Percentiles rank a stretch among this genome's conserved stretches.
Conservation (phyloP, 352 stramenopile species). For the Lagenidium sp. region DNA sequence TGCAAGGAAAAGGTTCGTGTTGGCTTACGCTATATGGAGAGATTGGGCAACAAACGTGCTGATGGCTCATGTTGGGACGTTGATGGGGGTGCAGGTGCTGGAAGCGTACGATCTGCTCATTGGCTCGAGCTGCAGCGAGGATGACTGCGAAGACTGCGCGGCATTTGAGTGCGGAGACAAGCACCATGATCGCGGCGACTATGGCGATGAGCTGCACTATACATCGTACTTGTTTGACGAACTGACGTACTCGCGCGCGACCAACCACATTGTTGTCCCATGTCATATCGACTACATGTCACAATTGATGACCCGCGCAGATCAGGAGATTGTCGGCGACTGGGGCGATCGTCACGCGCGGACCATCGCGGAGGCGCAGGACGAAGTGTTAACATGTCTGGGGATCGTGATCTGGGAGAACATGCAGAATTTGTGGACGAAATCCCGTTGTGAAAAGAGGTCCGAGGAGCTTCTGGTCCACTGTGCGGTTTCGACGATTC, state of each 20-base stretch:
- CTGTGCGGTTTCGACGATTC: slow-evolving; percentile 64
- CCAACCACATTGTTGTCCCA: slow-evolving; percentile 74
- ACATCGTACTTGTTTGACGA: slow-evolving; percentile 85
- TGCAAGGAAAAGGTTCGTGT: slow-evolving; percentile 69
- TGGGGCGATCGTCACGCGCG: slow-evolving; percentile 78
- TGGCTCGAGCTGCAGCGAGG: slow-evolving; percentile 74
- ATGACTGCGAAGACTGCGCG: slow-evolving; percentile 80
- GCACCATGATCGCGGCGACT: slow-evolving; percentile 62
- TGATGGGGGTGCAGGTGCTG: slow-evolving; percentile 25
- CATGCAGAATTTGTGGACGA: slow-evolving; percentile 76
- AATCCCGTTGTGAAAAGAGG: slow-evolving; percentile 63
- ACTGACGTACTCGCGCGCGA: slow-evolving; percentile 70
- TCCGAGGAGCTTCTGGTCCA: slow-evolving; percentile 74
- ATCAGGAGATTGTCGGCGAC: slow-evolving; percentile 76
- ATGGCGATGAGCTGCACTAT: slow-evolving; percentile 77
- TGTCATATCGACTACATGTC: slow-evolving; percentile 83
- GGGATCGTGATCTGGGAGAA: slow-evolving; percentile 88
- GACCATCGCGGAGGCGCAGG: slow-evolving; percentile 78
- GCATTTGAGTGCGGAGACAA: slow-evolving; percentile 71
- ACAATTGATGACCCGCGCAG: slow-evolving; percentile 73
- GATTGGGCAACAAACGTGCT: background rate
- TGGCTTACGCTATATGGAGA: background rate
- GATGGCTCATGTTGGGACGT: background rate
- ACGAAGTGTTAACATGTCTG: slow-evolving; percentile 81
- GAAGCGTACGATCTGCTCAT: slow-evolving; percentile 84